Conservation (phyloP, 305 asterid species). For the Ilex paraguariensis region DNA sequence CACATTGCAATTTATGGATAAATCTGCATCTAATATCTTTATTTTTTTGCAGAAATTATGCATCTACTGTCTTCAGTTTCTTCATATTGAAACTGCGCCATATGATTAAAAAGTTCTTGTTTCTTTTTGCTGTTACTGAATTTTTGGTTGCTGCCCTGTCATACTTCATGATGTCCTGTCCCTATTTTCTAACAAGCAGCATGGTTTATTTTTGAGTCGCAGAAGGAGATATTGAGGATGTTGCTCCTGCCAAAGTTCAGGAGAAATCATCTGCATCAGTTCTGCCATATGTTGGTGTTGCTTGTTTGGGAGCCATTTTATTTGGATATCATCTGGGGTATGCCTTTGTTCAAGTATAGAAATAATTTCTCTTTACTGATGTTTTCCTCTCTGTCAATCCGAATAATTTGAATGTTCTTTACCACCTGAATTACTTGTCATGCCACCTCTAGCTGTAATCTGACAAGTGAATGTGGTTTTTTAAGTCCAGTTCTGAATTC, state of each 20-base stretch:
- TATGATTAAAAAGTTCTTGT: background rate
- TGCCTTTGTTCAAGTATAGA: slow-evolving; percentile 6
- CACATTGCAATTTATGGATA: background rate
- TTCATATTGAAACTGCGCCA: background rate
- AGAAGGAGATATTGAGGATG: slow-evolving; percentile 72
- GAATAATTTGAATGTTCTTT: no score
- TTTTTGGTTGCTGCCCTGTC: background rate
- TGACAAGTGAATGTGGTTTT: background rate
- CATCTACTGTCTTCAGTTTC: background rate
- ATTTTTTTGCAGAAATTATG: background rate
- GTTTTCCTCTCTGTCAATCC: background rate
- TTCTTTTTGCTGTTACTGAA: background rate
- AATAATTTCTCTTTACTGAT: background rate
- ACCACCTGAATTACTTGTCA: background rate
- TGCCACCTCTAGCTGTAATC: background rate
- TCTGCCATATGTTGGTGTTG: slow-evolving; percentile 89
- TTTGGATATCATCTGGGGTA: slow-evolving; percentile 99
- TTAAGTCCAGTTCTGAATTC: no score
- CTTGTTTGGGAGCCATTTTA: slow-evolving; percentile 80
- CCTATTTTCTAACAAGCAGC: background rate
- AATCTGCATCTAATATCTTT: background rate
- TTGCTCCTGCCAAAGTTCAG: slow-evolving; percentile 39
- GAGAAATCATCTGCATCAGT: slow-evolving; percentile 72
- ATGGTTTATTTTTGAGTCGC: slow-evolving; percentile 16
- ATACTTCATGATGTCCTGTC: background rate